Evolutionary conservation across 2,329 filamentous ascomycete species (phyloP), one percentile per base, ranked within the genome.

Genomic region (Colletotrichum tamarilloi): DNA sequence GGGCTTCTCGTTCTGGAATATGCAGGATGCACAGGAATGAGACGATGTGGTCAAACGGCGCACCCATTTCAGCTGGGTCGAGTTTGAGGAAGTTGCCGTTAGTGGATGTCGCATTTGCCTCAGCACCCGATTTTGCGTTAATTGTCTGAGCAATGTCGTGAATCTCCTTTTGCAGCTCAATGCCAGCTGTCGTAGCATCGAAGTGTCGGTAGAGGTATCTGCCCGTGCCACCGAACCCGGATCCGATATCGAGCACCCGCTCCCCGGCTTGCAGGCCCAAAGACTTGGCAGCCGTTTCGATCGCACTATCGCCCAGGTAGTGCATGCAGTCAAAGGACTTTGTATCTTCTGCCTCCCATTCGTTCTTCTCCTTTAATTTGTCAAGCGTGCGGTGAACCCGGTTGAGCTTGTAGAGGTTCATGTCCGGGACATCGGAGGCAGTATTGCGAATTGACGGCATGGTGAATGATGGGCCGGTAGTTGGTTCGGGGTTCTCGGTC

Each of bases 241-340:
- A 75, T 12, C 76, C 76, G 60, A 77, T 60, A 62, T 77, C 76
- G 14, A 77, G 28, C 4, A 77, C 65, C 42, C 57, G 55, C 3
- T 75, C 57, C n/a, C 67, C 75, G 11, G 73, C 65, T 35, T 49
- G 52, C 28, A 77, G 68, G 7, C 60, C 58, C 35, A 77, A 56
- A 24, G 72, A 59, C 5, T 26, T 32, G 22, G 56, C 76, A 22
- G 76, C 76, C 19, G 66, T 67, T n/a, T 74, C 71, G 9, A 77
- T 73, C 19, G 76, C 76, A 6, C 12, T 46, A 52, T 77, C 72
- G 52, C 76, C 76, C 16, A 77, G 74, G 59, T 77, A 77, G 62
- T 77, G 76, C 76, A 77, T 77, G 68, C 76, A 77, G 57, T 77
- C 76, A 56, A 77, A 77, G 1, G 64, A 68, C 7, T 55, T 59